These are phyloP conservation scores for Nematodospora valgi DNA, from an alignment of 805 yeast species.

Conservation along the genomic window DNA sequence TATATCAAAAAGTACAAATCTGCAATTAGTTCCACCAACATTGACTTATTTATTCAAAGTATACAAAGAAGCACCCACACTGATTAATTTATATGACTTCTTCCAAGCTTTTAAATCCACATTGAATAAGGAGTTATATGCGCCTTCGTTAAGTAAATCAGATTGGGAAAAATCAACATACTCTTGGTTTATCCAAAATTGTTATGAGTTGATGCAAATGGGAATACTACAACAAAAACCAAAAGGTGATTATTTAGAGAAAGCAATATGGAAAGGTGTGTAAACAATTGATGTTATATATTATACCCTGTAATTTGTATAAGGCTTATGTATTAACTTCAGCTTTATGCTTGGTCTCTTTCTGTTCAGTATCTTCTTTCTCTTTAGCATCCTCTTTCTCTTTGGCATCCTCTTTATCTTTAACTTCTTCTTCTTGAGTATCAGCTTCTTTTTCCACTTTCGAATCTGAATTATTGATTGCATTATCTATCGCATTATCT, in stretches of 20 bases:
- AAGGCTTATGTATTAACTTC: too few relatives aligned
- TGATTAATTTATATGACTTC: conserved; percentile 65
- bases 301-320: too few relatives aligned
- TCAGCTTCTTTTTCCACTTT: conserved; percentile 7
- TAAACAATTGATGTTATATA: conserved; percentile 15
- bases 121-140: conserved; percentile 22
- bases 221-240: conserved; percentile 67
- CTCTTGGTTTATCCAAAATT: conserved; percentile 72
- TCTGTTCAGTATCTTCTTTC: too few relatives aligned
- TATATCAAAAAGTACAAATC: conserved; percentile 5
- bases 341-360: too few relatives aligned
- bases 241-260: conserved; percentile 66
- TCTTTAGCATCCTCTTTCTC: conserved; percentile 8
- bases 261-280: conserved; percentile 66
- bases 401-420: conserved; percentile 1
- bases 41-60: conserved; percentile 54
- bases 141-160: conserved; percentile 11
- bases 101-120: conserved; percentile 58
- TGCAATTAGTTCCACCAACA: conserved; percentile 1
- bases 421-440: conserved; percentile 7
- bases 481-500: neutral
- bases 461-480: too few relatives aligned
- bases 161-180: conserved; percentile 62
- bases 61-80: conserved; percentile 74
- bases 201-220: conserved; percentile 64